Conservation (phyloP, 163 green algal genomes). For the Volvox carteri region DNA sequence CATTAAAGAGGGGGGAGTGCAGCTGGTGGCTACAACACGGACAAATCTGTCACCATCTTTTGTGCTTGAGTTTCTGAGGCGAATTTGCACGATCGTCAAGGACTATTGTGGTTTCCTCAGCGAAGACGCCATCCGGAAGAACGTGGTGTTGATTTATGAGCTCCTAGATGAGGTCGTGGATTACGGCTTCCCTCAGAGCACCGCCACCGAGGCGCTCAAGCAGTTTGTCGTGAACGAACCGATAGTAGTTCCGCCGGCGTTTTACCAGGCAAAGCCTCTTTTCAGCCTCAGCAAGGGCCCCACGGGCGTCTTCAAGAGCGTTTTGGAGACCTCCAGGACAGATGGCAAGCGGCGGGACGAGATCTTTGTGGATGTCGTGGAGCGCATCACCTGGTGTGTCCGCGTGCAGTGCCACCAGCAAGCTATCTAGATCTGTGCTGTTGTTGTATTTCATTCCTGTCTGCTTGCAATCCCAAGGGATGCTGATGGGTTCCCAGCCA, state of each 20-base stretch:
- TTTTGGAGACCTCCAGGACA: slow-evolving; percentile 88
- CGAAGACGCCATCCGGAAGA: slow-evolving; percentile 96
- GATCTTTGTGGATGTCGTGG: slow-evolving; percentile 82
- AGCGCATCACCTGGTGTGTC: slow-evolving; percentile 87
- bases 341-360: slow-evolving; percentile 71
- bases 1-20: slow-evolving; percentile 87
- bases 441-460: too few species aligned
- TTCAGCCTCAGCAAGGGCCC: slow-evolving; percentile 71
- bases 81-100: slow-evolving; percentile 88
- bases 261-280: slow-evolving; percentile 42
- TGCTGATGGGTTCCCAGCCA: too few species aligned
- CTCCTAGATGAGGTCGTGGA: slow-evolving; percentile 96
- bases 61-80: slow-evolving; percentile 93
- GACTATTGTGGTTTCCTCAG: slow-evolving; percentile 57
- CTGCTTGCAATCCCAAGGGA: too few species aligned
- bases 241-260: slow-evolving; percentile 69
- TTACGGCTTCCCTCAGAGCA: slow-evolving; percentile 92
- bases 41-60: slow-evolving; percentile 92
- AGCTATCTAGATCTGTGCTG: too few species aligned
- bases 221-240: slow-evolving; percentile 96
- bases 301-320: slow-evolving; percentile 91
- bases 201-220: slow-evolving; percentile 93
- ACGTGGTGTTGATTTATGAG: slow-evolving; percentile 98
- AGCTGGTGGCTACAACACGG: slow-evolving; percentile 92
- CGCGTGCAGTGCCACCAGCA: too few species aligned